Evolutionary conservation across 805 yeast species (phyloP), one percentile per base, ranked within the genome.

Genomic region (Candida xyloterini): DNA sequence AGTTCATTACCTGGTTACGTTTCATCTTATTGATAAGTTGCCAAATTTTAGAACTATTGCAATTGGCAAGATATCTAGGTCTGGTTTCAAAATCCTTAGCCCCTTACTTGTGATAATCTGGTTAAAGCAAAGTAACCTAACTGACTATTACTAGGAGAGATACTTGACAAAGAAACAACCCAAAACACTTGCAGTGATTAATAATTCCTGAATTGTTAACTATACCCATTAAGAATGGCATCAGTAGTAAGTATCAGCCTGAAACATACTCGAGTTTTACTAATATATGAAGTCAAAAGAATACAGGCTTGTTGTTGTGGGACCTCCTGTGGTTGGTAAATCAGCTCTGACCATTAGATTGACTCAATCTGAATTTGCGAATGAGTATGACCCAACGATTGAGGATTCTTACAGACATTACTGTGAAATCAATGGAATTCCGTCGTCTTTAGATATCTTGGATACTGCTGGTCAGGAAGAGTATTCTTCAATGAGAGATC

Each of bases 401-500:
- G 99, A 93, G 66, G 93, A 84, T 57, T 81, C 90, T 0, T 85
- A 84, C 63, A 76, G 96, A 52, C 93, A 93, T 59, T 91, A 85
- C 55, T 84, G 93, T 56, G 79, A 77, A 20, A 79, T 93, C 27
- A 95, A 90, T 60, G 79, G 78, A 43, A 86, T 82, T 58, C 84
- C 79, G 26, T 81, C 86, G 1, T 71, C 85, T 16, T 66, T 84
- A 47, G 99, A 93, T 62, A 89, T 93, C 29, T 75, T 93, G 57
- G 99, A 93, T 64, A 93, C 99, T 15, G 99, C 99, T 2, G 99
- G 99, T 29, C 97, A 90, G 70, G 98, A 91, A 64, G 97, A 90
- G 65, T 90, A 90, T 63, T 78, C 88, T 40, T 95, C 96, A 14
- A 81, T 84, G 88, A 70, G 90, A 53, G 98, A 91, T 60, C 93